Base-by-base conservation (phyloP, 1,139 yeast species). In the Sugiyamaella xylanicola region DNA sequence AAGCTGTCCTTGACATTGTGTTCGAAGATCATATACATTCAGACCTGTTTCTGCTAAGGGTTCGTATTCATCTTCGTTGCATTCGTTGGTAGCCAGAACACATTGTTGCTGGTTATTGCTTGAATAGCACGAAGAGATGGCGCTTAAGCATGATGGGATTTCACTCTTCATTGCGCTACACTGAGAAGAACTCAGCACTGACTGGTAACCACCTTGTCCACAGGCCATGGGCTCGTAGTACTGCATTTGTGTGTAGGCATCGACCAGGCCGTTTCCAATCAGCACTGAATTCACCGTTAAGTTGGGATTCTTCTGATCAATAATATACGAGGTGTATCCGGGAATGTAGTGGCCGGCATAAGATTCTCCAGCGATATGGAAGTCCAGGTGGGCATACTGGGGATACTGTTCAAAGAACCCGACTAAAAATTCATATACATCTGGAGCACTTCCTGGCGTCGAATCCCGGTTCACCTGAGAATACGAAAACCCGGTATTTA, bases 281-380 rank as follows among this genome's bases (percentile, higher is more conserved):
- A 88, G 70, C 43, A 92, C 90, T 7, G 97, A 88, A 22, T 89
- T 79, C 69, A 92, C 80, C 72, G 90, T 82, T 76, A 93, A 91
- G 59, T 84, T 78, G 71, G 96, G 86, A 65, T 84, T 87, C 66
- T 88, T 91, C 49, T 78, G 79, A 27, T 84, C 79, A 68, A 91
- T 76, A 64, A 92, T 92, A 74, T 92, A 97, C 51, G 85, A 75
- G 25, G 97, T 96, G 72, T 92, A 90, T 9, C 83, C 92, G 29
- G 98, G 98, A 64, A 93, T 90, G 74, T 93, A 93, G 73, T 92
- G 98, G 61, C 98, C 98, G 56, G 96, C 98, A 71, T 92, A 93
- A 21, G 97, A 89, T 76, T 93, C 98, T 66, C 97, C 98, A 48
- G 98, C 95, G 74, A 93, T 91, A 74, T 91, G 97, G 86, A 93